Evolutionary conservation across 495 filamentous ascomycete species (phyloP), one percentile per base, ranked within the genome.

Genomic region (Podospora bellae-mahoneyi): DNA sequence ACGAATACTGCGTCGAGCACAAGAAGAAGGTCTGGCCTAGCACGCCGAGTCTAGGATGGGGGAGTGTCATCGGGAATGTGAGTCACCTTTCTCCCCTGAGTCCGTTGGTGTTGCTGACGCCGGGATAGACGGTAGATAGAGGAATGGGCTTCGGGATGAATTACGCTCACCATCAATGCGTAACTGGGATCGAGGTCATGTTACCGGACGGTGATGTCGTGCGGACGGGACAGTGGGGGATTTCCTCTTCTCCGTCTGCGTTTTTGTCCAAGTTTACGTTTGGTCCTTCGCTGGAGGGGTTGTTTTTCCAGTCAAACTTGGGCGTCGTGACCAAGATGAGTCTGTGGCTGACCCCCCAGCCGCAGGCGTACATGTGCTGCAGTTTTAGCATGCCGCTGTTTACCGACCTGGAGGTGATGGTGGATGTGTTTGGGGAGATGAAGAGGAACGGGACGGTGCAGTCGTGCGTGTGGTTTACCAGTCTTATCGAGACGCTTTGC

Each of bases 11-110:
- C 63, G 78, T 81, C 44, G 78, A 76, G 34, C 66, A 81, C 5
- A 80, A 79, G n/a, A 78, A 82, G 62, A 83, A 82, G 60, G 75
- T 87, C 5, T 87, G 84, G 84, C 80, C 82, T 3, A 84, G 83
- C 69, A 81, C 78, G 3, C 84, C 86, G 4, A 83, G 82, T 63
- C 73, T 88, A n/a, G 85, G 85, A 56, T 84, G 86, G 73, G 86
- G 85, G 4, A 85, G 83, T 18, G 82, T 87, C 2, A 60, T 87
- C 20, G 85, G 86, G 27, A 87, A 88, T 77, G 79, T 78, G 19
- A n/a, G 68, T 48, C 32, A 23, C 27, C 23, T 18, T 32, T 28
- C 5, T 18, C n/a, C 16, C 15, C 56, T 13, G 15, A 4, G 13
- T 32, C 23, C 23, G 10, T 68, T 60, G 44, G 16, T 39, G 0